Conservation (phyloP, 345 rosid species). For the Rhizophora apiculata region DNA sequence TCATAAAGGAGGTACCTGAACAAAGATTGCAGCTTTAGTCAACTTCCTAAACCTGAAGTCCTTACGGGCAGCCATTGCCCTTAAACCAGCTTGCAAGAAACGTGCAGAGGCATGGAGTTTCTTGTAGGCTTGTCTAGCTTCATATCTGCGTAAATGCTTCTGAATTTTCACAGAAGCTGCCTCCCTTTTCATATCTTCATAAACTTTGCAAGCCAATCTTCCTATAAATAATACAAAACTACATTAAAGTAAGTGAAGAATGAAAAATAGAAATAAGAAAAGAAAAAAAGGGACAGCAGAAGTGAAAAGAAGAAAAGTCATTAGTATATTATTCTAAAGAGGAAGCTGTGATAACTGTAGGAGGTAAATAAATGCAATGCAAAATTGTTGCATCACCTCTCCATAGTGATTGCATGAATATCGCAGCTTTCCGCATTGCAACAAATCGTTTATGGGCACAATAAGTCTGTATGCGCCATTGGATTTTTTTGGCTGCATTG, state of each 20-base stretch:
- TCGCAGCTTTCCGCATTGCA: conserved; percentile 57
- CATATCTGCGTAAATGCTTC: conserved; percentile 49
- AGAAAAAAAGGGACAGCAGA: too few relatives aligned
- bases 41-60: conserved; percentile 54
- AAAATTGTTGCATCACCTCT: conserved; percentile 49
- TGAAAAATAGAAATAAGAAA: neutral
- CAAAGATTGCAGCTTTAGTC: conserved; percentile 61
- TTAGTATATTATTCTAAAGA: neutral
- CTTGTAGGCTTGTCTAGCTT: conserved; percentile 50
- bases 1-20: conserved; percentile 41
- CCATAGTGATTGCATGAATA: conserved; percentile 56
- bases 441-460: conserved; percentile 64
- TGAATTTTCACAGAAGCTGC: conserved; percentile 73
- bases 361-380: neutral
- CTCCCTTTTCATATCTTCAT: conserved; percentile 41
- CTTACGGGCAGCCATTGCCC: conserved; percentile 67
- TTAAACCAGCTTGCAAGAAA: conserved; percentile 56
- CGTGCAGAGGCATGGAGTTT: conserved; percentile 49
- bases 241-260: conserved; percentile 9
- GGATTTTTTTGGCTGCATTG: conserved; percentile 79
- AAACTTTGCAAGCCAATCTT: conserved; percentile 58
- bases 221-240: conserved; percentile 36
- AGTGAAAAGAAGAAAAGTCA: neutral
- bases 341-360: too few relatives aligned
- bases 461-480: conserved; percentile 68